phyloP scores from a whole-genome alignment of 2,329 filamentous ascomycete species.

The Cordyceps javanica region DNA sequence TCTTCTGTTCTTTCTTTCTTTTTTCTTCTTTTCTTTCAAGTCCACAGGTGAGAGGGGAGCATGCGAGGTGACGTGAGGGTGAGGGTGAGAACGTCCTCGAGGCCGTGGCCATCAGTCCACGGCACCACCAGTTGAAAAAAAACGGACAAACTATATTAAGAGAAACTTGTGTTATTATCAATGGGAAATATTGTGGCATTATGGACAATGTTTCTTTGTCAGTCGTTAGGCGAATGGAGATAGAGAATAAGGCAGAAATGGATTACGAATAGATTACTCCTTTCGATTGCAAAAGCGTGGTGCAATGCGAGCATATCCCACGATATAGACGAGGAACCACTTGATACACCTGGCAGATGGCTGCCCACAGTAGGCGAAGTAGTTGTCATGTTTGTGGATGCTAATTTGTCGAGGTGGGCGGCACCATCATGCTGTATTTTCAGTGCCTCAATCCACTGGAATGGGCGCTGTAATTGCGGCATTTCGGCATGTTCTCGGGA shows the following conservation, averaged over 20 bases:
- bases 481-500: not conserved
- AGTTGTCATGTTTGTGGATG: not conserved
- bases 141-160: not conserved
- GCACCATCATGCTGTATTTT: not conserved
- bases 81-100: not conserved
- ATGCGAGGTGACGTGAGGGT: not conserved
- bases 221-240: not conserved
- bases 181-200: not conserved
- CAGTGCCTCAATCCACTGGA: not conserved
- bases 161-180: constrained; percentile 8
- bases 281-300: not conserved
- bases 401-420: not conserved
- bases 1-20: not conserved
- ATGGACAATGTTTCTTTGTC: not conserved
- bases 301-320: too few species aligned
- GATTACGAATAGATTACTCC: constrained; percentile 6
- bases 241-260: not conserved
- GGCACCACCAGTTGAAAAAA: not conserved
- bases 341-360: not conserved
- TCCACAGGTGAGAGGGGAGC: not conserved
- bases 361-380: not conserved
- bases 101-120: not conserved
- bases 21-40: not conserved
- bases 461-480: not conserved
- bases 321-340: too few species aligned